Evolutionary conservation across 73 alveolate genomes (phyloP).

Genomic region (Paramecium primaurelia): DNA sequence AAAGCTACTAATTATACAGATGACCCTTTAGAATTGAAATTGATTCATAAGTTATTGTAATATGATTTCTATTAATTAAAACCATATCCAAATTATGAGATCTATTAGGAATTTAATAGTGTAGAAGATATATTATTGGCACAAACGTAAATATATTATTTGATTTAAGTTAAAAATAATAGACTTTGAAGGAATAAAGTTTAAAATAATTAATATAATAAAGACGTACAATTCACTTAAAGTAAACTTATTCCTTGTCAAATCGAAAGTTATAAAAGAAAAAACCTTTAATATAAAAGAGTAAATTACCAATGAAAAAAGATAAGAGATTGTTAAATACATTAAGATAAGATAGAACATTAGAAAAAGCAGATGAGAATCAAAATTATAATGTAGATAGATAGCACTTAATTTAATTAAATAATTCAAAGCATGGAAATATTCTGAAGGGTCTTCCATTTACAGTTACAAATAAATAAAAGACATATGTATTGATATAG

Average conservation of each 20-base stretch:
- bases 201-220: neutral
- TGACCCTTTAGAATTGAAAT: neutral
- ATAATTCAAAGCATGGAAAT: neutral
- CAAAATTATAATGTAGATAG: neutral
- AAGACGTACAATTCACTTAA: neutral
- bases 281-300: neutral
- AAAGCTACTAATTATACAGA: neutral
- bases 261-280: neutral
- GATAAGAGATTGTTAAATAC: neutral
- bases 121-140: neutral
- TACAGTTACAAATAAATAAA: neutral
- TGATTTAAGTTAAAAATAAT: neutral
- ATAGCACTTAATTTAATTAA: neutral
- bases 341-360: neutral
- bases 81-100: neutral
- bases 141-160: neutral
- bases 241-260: neutral
- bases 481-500: neutral
- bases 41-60: neutral
- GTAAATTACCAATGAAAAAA: neutral
- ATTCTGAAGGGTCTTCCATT: neutral
- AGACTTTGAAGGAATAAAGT: neutral
- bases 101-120: neutral
- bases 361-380: neutral
- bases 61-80: neutral